phyloP scores from a whole-genome alignment of 345 rosid genomes.

The Euclidium syriacum region DNA sequence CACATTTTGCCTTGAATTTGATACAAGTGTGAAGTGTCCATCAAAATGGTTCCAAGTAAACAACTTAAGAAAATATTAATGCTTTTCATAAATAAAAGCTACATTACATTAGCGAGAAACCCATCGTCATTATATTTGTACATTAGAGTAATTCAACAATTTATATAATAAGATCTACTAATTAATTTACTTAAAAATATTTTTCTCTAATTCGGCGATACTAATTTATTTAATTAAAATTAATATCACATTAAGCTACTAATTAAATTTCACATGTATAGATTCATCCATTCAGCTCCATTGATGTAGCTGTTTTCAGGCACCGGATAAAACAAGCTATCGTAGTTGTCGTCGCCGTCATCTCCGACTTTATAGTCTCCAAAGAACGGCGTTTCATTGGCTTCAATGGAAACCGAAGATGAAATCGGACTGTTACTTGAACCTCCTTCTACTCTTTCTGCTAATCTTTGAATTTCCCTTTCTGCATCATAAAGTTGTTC shows the following conservation, averaged over 20 bases:
- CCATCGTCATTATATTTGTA: constrained; percentile 13
- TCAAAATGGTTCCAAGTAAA: neutral
- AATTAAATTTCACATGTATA: constrained; percentile 24
- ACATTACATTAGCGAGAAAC: constrained; percentile 6
- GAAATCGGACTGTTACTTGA: constrained; percentile 45
- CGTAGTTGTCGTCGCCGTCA: constrained; percentile 33
- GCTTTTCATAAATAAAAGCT: constrained; percentile 1
- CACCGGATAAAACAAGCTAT: constrained; percentile 36
- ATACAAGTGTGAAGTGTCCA: neutral
- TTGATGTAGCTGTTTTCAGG: constrained; percentile 34
- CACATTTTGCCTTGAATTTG: too few relatives aligned
- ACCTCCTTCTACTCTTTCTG: constrained; percentile 42
- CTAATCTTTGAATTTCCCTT: constrained; percentile 48
- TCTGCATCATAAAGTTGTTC: constrained; percentile 52
- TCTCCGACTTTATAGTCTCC: constrained; percentile 43
- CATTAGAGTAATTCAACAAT: neutral
- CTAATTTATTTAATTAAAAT: neutral
- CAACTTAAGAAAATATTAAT: neutral
- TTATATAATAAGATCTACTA: neutral
- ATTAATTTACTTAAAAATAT: neutral
- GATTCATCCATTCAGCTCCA: constrained; percentile 58
- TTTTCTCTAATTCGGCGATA: neutral
- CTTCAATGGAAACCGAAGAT: constrained; percentile 44
- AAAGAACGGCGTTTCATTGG: constrained; percentile 35
- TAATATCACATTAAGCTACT: constrained; percentile 2